phyloP scores from a whole-genome alignment of 2,329 filamentous ascomycete species.

The Phaeoacremonium minimum region DNA sequence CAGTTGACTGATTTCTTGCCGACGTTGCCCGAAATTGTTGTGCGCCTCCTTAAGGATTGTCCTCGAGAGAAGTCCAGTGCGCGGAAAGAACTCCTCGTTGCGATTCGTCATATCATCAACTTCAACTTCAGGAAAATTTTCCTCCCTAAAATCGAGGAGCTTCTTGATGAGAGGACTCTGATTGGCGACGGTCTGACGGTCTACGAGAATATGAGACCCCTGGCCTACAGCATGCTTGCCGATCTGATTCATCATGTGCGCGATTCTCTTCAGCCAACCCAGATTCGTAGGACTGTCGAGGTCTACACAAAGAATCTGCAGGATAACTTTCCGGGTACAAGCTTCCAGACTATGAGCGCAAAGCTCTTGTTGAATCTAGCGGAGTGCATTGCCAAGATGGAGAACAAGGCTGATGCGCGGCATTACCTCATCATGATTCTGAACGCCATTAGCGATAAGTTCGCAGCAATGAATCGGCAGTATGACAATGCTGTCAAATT shows the following conservation, averaged over 20 bases:
- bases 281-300: conserved; percentile 92
- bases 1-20: conserved; percentile 85
- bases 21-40: conserved; percentile 81
- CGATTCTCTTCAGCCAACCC: conserved; percentile 80
- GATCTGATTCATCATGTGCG: conserved; percentile 97
- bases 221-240: conserved; percentile 97
- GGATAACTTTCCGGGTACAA: conserved; percentile 93
- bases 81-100: conserved; percentile 90
- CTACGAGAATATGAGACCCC: conserved; percentile 89
- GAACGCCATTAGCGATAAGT: conserved; percentile 97
- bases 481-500: conserved; percentile 94
- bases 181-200: conserved; percentile 96
- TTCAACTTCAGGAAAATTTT: conserved; percentile 98
- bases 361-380: conserved; percentile 97
- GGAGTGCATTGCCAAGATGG: conserved; percentile 91
- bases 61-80: conserved; percentile 90
- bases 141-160: conserved; percentile 86
- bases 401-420: conserved; percentile 88
- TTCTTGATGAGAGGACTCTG: conserved; percentile 88
- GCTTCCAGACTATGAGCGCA: conserved; percentile 99
- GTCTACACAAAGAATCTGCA: conserved; percentile 96
- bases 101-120: conserved; percentile 97
- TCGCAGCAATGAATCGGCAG: conserved; percentile 95
- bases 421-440: conserved; percentile 97
- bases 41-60: conserved; percentile 87